Percentiles rank a stretch among this genome's conserved stretches.
Evolutionary conservation across 2,329 filamentous ascomycete genomes (phyloP).

Genomic region (Diaporthe citrichinensis): DNA sequence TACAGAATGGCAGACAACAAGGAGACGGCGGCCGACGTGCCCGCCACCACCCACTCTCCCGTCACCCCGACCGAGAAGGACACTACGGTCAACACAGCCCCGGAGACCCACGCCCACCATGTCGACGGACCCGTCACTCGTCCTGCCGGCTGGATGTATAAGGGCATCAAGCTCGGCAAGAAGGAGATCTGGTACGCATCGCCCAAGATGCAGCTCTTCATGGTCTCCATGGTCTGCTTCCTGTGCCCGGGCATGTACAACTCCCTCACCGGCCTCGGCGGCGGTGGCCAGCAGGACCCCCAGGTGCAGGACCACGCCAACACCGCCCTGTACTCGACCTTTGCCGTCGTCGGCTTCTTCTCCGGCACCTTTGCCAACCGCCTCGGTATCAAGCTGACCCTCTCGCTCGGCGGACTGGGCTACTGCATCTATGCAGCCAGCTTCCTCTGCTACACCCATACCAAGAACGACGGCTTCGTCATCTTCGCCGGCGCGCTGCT

Average conservation of each 20-base stretch:
- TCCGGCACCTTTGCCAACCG: conserved; percentile 85
- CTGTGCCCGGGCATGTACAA: conserved; percentile 79
- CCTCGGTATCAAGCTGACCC: conserved; percentile 77
- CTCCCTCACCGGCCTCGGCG: conserved; percentile 72
- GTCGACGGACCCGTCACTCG: conserved; percentile 46
- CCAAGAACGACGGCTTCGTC: conserved; percentile 76
- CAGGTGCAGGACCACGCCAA: conserved; percentile 71
- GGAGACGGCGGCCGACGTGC: conserved; percentile 31
- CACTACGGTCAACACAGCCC: not conserved
- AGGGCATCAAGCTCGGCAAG: conserved; percentile 66
- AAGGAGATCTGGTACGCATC: conserved; percentile 78
- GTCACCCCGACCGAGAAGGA: conserved; percentile 10
- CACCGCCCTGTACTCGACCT: conserved; percentile 64
- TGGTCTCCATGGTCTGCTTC: conserved; percentile 80
- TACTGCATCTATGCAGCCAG: conserved; percentile 82
- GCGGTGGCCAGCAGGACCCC: conserved; percentile 68
- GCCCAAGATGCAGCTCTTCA: conserved; percentile 77
- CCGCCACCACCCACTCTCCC: not conserved
- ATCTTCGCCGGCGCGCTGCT: conserved; percentile 83
- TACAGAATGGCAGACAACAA: conserved; percentile 36
- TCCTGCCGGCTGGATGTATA: conserved; percentile 77
- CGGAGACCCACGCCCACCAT: not conserved
- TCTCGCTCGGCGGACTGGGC: conserved; percentile 81
- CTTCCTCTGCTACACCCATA: conserved; percentile 80
- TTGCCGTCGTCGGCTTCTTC: conserved; percentile 75